These are phyloP conservation scores for Epichloe bromicola DNA, from an alignment of 2,329 filamentous ascomycete species.

Conservation along the genomic window DNA sequence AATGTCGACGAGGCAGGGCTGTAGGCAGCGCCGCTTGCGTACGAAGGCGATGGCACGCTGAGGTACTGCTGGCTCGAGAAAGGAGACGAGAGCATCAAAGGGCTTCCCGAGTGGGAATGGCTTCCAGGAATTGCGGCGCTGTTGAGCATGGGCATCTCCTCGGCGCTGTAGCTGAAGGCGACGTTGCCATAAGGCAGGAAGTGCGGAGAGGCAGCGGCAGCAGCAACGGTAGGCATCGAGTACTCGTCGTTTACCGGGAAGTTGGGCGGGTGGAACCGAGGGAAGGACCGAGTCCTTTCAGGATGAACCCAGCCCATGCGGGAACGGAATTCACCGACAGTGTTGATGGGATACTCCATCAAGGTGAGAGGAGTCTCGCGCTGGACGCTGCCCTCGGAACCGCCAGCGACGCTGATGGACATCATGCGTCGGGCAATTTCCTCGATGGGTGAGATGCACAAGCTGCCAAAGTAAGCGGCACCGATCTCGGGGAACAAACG, in stretches of 20 bases:
- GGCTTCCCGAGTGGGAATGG: conserved; percentile 36
- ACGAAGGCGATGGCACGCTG: conserved; percentile 49
- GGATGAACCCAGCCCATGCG: conserved; percentile 56
- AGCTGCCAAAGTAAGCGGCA: conserved; percentile 71
- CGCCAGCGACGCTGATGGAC: conserved; percentile 49
- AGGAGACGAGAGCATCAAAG: conserved; percentile 42
- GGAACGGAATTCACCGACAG: conserved; percentile 53
- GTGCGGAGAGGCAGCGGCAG: conserved; percentile 13
- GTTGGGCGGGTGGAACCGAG: conserved; percentile 44
- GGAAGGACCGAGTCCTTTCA: conserved; percentile 45
- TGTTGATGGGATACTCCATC: conserved; percentile 61
- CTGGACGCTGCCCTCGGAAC: conserved; percentile 42
- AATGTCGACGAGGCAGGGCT: conserved; percentile 51
- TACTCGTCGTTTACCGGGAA: conserved; percentile 36
- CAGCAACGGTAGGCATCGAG: conserved; percentile 16
- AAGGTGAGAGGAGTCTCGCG: conserved; percentile 43
- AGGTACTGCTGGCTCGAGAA: conserved; percentile 45
- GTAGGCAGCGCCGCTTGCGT: conserved; percentile 40
- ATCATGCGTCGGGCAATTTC: conserved; percentile 69
- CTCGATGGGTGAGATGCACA: conserved; percentile 71
- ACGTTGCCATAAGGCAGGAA: conserved; percentile 44
- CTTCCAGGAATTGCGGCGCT: conserved; percentile 30
- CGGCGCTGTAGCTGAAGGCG: conserved; percentile 50
- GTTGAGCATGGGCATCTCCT: conserved; percentile 45
- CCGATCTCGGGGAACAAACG: conserved; percentile 86